phyloP scores from a whole-genome alignment of 352 stramenopile species.

The Phytophthora pinifolia region DNA sequence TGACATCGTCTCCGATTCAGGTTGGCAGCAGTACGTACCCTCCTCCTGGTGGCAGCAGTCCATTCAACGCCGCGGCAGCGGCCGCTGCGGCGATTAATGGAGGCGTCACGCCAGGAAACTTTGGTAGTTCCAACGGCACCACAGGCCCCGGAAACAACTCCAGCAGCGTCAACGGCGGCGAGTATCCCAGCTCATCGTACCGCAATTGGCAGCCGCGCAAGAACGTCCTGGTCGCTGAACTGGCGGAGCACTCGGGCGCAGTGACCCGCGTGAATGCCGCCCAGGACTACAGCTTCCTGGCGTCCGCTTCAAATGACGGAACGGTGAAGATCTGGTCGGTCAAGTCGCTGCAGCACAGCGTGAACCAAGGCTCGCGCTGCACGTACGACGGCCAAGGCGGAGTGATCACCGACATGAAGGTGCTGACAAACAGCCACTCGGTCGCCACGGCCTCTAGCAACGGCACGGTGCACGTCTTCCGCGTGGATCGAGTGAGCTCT shows the following conservation, averaged over 20 bases:
- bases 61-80: slow-evolving; percentile 28
- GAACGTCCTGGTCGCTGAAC: slow-evolving; percentile 78
- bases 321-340: slow-evolving; percentile 96
- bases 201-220: slow-evolving; percentile 85
- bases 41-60: slow-evolving; percentile 15
- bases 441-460: slow-evolving; percentile 91
- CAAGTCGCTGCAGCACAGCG: slow-evolving; percentile 91
- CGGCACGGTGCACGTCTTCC: slow-evolving; percentile 95
- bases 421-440: slow-evolving; percentile 96
- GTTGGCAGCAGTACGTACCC: slow-evolving; percentile 34
- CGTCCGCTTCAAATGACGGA: slow-evolving; percentile 95
- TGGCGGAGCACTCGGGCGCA: slow-evolving; percentile 92
- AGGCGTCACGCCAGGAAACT: slow-evolving; percentile 29
- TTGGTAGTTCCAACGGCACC: slow-evolving; percentile 24
- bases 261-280: slow-evolving; percentile 93
- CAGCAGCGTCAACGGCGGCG: slow-evolving; percentile 32
- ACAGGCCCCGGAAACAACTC: slow-evolving; percentile 25
- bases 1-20: slow-evolving; percentile 29
- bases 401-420: slow-evolving; percentile 93
- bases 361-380: slow-evolving; percentile 91
- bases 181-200: slow-evolving; percentile 53
- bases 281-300: slow-evolving; percentile 96
- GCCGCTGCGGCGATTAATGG: slow-evolving; percentile 38
- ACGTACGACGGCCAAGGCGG: slow-evolving; percentile 93
- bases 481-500: slow-evolving; percentile 90